Percentiles rank a stretch among this genome's conserved stretches.
Evolutionary conservation across 176 grass and related monocot species (phyloP).

Genomic region (Musa schizocarpa): DNA sequence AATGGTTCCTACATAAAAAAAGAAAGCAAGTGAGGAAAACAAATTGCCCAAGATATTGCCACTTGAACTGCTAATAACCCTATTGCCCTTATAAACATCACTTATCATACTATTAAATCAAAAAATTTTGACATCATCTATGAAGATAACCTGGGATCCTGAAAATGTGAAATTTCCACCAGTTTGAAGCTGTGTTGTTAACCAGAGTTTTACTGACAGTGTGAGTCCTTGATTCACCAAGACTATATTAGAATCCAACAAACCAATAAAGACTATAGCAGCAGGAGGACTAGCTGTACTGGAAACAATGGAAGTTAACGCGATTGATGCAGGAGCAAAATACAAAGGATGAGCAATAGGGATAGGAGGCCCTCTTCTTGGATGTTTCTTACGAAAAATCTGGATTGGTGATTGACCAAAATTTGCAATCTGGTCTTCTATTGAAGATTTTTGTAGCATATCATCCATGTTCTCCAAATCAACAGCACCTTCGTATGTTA

Average conservation of each 20-base stretch:
- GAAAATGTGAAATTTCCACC: conserved; percentile 98
- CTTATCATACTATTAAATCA: neutral
- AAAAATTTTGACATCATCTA: neutral
- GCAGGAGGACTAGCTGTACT: conserved; percentile 39
- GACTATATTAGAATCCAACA: conserved; percentile 72
- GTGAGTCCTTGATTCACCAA: conserved; percentile 58
- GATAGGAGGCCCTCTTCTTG: conserved; percentile 91
- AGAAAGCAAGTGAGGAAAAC: neutral
- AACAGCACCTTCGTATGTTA: conserved; percentile 93
- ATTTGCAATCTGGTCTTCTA: conserved; percentile 99
- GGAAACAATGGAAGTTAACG: conserved; percentile 56
- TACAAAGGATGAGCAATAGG: conserved; percentile 85
- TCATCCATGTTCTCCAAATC: conserved; percentile 99
- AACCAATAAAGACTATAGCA: conserved; percentile 64
- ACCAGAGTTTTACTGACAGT: conserved; percentile 75
- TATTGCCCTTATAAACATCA: neutral
- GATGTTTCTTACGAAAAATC: conserved; percentile 93
- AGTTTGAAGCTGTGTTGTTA: conserved; percentile 77
- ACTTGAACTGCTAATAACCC: neutral
- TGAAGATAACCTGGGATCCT: conserved; percentile 67
- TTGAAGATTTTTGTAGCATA: conserved; percentile 88
- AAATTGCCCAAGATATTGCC: neutral
- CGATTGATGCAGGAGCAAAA: conserved; percentile 88
- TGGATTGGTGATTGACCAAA: conserved; percentile 97
- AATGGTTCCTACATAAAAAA: conserved; percentile 68